Base-by-base conservation (phyloP, 73 alveolate genomes). In the Strombidium stylifer region DNA sequence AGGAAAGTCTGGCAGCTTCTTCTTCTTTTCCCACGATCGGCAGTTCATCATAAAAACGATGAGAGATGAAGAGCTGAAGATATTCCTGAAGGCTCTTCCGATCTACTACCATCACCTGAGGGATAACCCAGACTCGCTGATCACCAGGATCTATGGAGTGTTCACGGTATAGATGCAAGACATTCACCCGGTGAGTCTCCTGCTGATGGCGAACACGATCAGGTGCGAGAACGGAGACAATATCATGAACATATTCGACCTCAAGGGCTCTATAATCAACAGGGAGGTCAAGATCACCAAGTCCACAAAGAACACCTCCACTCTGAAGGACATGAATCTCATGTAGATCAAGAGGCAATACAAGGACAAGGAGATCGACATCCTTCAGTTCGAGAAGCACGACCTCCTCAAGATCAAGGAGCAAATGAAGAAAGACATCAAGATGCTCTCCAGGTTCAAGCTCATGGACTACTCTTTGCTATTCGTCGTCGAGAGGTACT, bases 1-100 rank as follows among this genome's bases (percentile, higher is more conserved):
- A 21, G 99, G 99, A 21, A 94, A 89, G 75, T 75, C 94, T 73
- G 99, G 99, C 32, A 89, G 93, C 48, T 94, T 94, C 78, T 94
- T 94, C 95, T 91, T 91, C 73, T 91, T 91, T 72, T 82, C 98
- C 3, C 88, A 94, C 64, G 97, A 94, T 82, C 87, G 87, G 52
- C 71, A 86, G 66, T 82, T 88, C 73, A 91, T 94, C 49, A 88
- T 94, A 30, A 94, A 94, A 74, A 94, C 99, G 20, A 91, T 94
- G 91, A 83, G 85, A 37, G 69, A 72, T 11, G 91, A 80, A 28
- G 99, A 94, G 61, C 73, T 74, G 24, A 68, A 53, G 25, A 85
- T 97, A 1, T 87, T 90, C 62, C 69, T 53, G 61, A 69, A 69
- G 50, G 57, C 87, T 20, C 74, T 94, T 47, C 57, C 39, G 45